These are phyloP conservation scores for Verticillium klebahnii DNA, from an alignment of 2,329 filamentous ascomycete genomes.

Conservation along the genomic window DNA sequence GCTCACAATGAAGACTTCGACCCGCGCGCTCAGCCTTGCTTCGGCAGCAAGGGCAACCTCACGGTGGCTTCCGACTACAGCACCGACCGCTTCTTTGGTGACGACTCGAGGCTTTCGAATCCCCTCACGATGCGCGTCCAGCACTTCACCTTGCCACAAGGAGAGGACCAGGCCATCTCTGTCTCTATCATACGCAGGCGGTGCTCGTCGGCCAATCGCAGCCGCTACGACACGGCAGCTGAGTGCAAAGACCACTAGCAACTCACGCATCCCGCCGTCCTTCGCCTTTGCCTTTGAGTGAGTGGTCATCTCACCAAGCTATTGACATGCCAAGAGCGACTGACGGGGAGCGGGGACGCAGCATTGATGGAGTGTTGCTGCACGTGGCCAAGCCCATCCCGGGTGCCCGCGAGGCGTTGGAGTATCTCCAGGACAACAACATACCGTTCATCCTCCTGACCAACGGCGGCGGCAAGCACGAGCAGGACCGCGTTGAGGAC, in stretches of 20 bases:
- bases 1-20: not conserved
- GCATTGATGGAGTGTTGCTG: constrained; percentile 91
- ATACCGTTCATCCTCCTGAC: constrained; percentile 94
- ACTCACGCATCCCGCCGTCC: constrained; percentile 16
- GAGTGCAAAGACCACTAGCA: not conserved
- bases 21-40: not conserved
- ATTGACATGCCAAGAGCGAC: not conserved
- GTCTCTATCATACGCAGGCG: not conserved
- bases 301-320: constrained; percentile 6
- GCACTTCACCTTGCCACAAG: not conserved
- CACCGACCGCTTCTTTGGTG: not conserved
- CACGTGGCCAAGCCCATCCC: constrained; percentile 76
- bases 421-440: constrained; percentile 64
- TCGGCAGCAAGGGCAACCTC: not conserved
- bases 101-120: not conserved
- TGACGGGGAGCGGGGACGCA: constrained; percentile 14
- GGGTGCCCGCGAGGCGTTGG: constrained; percentile 69
- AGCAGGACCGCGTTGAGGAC: constrained; percentile 33
- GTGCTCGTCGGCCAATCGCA: not conserved
- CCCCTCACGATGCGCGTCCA: not conserved
- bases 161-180: not conserved
- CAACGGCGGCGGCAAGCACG: constrained; percentile 87
- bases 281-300: constrained; percentile 36
- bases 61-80: not conserved
- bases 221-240: not conserved